phyloP scores from a whole-genome alignment of 176 grass and related monocot species.

The Oryza glumipatula region DNA sequence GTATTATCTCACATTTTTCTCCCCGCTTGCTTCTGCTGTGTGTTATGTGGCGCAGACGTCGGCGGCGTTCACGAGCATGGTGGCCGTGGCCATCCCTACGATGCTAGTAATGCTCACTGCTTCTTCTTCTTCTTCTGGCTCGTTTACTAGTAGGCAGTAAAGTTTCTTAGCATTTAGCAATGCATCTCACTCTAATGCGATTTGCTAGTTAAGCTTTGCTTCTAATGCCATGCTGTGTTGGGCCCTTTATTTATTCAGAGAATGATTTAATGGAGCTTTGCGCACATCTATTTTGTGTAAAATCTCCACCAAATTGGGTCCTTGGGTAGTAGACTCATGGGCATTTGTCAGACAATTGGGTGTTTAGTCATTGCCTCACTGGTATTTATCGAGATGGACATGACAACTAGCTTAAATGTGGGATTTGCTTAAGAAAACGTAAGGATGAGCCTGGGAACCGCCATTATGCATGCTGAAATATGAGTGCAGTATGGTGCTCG shows the following conservation, averaged over 20 bases:
- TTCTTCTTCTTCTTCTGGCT: neutral
- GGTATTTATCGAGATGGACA: neutral
- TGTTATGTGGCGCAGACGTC: conserved; percentile 54
- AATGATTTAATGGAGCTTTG: neutral
- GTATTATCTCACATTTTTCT: neutral
- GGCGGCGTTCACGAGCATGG: conserved; percentile 63
- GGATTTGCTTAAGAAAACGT: neutral
- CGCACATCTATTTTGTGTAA: neutral
- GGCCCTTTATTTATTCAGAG: neutral
- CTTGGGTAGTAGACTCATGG: neutral
- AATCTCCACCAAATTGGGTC: neutral
- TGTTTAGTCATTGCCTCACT: neutral
- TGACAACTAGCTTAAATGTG: neutral
- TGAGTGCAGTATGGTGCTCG: neutral
- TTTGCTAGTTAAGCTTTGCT: neutral
- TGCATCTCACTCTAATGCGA: neutral
- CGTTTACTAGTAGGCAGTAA: neutral
- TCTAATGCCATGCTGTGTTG: neutral
- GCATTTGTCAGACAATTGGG: too few relatives aligned
- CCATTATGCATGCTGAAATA: conserved; percentile 3
- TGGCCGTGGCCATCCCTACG: conserved; percentile 67
- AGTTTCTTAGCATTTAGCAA: neutral
- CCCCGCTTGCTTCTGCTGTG: neutral
- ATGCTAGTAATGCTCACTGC: conserved; percentile 54
- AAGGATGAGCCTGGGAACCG: neutral